A percentile compares a stretch with the other conserved stretches of the same genome.
These are phyloP conservation scores for Neofusicoccum cordaticola DNA, from an alignment of 2,329 filamentous ascomycete genomes.

Conservation along the genomic window DNA sequence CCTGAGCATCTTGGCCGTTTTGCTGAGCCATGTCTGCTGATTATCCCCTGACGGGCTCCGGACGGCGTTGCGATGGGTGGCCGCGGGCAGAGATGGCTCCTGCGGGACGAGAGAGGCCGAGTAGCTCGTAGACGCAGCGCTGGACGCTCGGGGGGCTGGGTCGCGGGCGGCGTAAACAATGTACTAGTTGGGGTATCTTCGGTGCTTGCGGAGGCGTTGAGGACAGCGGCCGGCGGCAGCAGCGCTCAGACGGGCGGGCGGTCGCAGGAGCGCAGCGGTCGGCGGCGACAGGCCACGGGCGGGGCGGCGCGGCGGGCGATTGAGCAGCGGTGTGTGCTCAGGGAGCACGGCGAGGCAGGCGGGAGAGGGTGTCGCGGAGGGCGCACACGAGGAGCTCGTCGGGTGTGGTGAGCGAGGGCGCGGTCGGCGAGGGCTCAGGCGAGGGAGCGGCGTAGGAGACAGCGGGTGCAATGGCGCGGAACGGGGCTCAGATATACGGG, in stretches of 20 bases:
- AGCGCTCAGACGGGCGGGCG: neutral
- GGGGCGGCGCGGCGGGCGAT: neutral
- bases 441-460: neutral
- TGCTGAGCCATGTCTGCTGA: constrained; percentile 16
- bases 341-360: neutral
- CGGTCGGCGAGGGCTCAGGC: constrained; percentile 12
- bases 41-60: constrained; percentile 6
- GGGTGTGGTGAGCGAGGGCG: constrained; percentile 2
- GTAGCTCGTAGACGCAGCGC: neutral
- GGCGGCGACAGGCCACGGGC: neutral
- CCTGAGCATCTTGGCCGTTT: constrained; percentile 17
- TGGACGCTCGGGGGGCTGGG: neutral
- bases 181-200: constrained; percentile 16
- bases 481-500: constrained; percentile 11
- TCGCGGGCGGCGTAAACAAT: constrained; percentile 2
- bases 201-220: constrained; percentile 8
- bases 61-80: neutral
- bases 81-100: neutral
- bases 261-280: neutral
- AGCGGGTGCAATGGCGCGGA: constrained; percentile 2
- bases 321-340: neutral
- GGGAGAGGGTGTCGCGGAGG: neutral
- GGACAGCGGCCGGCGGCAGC: neutral
- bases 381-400: constrained; percentile 1
- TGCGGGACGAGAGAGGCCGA: neutral